Base-by-base conservation (phyloP, 148 eudicot species). In the Oxyria digyna region DNA sequence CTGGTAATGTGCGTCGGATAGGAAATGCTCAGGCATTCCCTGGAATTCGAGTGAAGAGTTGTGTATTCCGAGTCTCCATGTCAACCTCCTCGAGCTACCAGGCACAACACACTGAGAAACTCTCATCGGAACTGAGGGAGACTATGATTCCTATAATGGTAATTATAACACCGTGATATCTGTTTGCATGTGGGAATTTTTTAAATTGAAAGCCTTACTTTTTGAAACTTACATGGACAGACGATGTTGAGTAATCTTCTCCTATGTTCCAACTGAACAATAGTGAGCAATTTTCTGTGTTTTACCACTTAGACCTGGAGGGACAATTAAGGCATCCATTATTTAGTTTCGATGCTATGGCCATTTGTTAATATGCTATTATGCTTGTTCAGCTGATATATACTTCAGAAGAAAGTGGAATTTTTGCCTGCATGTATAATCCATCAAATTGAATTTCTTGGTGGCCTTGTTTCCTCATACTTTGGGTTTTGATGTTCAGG, bases 401-500 rank as follows among this genome's bases (percentile, higher is more conserved):
- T 23, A 15, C 31, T 52, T 52, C 12, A 52, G 62, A 14, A 49
- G 49, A 49, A 49, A 49, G 11, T 21, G 26, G 27, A 21, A 49
- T 23, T 23, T 21, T 0, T 23, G 14, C 4, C 29, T 23, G 59
- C 21, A 24, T 23, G 29, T 52, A 13, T 52, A 21, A 14, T 3
- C 59, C 23, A 23, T 52, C 62, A 23, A 12, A 52, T 52, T 52
- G 31, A 24, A 52, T 11, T 23, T 52, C 4, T 52, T 4, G 10
- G 13, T 10, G 13, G 59, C 59, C 59, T 23, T 23, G 59, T 23
- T 59, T 59, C 29, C 4, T 59, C 37, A 59, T 15, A 31, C 31
- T 13, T 59, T 14, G 27, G 65, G 29, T 6, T 24, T 29, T 76
- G n/a, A 50, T 4, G 62, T 79, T 59, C 42, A 92, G 98, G 96